Conservation (phyloP, 306 rosid genomes). For the Vigna radiata region DNA sequence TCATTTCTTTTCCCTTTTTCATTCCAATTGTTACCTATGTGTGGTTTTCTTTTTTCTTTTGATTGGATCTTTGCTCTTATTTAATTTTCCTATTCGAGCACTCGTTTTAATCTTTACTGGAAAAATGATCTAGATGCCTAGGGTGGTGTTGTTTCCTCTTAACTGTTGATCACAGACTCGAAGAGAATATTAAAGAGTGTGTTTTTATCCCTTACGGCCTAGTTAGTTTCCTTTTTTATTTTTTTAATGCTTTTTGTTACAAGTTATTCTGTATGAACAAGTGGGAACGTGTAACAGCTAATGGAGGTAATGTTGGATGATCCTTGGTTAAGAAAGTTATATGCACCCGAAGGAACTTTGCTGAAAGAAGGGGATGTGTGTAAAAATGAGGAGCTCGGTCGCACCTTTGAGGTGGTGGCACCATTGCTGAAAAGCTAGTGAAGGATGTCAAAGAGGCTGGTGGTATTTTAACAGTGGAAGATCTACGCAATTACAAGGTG, state of each 20-base stretch:
- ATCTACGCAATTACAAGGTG: slow-evolving; percentile 74
- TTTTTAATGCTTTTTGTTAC: slow-evolving; percentile 30
- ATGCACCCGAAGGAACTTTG: slow-evolving; percentile 71
- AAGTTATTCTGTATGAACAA: slow-evolving; percentile 50
- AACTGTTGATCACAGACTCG: slow-evolving; percentile 96
- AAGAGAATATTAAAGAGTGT: no score
- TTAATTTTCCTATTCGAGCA: no score
- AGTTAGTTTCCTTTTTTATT: not conserved
- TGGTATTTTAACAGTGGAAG: slow-evolving; percentile 90
- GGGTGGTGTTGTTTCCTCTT: slow-evolving; percentile 81
- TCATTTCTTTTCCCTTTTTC: no score
- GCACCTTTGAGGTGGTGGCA: slow-evolving; percentile 69
- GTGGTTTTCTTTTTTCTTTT: no score
- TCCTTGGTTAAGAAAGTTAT: slow-evolving; percentile 70
- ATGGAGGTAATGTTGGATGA: slow-evolving; percentile 98
- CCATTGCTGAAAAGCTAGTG: slow-evolving; percentile 74
- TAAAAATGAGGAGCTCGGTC: slow-evolving; percentile 73
- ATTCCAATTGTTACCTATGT: no score
- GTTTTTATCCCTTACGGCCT: slow-evolving; percentile 37
- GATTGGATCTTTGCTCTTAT: no score
- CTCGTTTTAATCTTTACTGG: no score
- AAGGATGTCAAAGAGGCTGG: slow-evolving; percentile 81
- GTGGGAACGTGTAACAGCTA: slow-evolving; percentile 92
- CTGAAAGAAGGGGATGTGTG: slow-evolving; percentile 70
- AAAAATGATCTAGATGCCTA: slow-evolving; percentile 64